Evolutionary conservation across 1,284 basidiomycete species (phyloP), one percentile per base, ranked within the genome.

Genomic region (Sporisorium iseilematis-ciliati): DNA sequence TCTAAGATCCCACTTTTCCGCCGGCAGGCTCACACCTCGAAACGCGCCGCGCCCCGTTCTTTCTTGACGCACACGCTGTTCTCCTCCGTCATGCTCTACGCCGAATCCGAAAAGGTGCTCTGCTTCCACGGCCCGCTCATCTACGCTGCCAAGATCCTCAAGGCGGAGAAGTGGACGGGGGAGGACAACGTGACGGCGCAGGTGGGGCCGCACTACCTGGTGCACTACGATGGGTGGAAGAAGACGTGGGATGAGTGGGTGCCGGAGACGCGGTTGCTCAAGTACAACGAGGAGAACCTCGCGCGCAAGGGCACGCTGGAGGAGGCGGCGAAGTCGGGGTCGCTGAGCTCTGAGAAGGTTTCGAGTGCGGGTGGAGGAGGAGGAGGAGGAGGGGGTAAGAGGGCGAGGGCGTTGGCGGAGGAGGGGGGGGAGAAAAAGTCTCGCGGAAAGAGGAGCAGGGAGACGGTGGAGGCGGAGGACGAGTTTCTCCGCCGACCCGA

Each of bases 161-260:
- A 95, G 84, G 88, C 90, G 1, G 91, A 93, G 81, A 90, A 88
- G 54, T 92, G 91, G 88, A 90, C 91, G 62, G 91, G 92, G 78
- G 87, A 88, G 4, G 91, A 89, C 58, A 90, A 91, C 7, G 88
- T 90, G 45, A 61, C 60, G 0, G 91, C 92, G 3, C 86, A 87
- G 6, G 86, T 89, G 1, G 94, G 94, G 1, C 90, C 91, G 6
- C 93, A 97, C 81, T 99, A 94, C 86, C 91, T 93, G 74, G 95
- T 99, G 25, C 97, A 99, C 86, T 99, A 99, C 88, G 95, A 97
- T 85, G 97, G 97, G 5, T 99, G 97, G 97, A 99, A 98, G 86
- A 93, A 95, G 86, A 95, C 93, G 91, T 98, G 96, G 96, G 96
- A 98, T 87, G 96, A 99, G 88, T 98, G 94, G 94, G 96, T 98